Percentiles rank a stretch among this genome's conserved stretches.
phyloP scores from a whole-genome alignment of 768 basidiomycete genomes.

The Auricularia sp. region DNA sequence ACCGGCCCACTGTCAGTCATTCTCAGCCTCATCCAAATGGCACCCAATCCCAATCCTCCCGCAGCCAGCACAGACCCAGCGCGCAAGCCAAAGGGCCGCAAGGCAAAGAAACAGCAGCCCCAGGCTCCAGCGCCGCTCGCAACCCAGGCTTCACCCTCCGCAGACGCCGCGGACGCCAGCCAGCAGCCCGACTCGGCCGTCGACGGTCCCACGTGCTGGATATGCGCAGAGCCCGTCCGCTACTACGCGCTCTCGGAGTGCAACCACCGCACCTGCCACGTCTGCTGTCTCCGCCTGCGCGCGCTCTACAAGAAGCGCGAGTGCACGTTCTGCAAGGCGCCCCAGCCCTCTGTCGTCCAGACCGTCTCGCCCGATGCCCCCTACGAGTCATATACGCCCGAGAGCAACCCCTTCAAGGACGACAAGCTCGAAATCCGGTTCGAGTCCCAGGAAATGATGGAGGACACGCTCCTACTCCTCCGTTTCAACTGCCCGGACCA shows the following conservation, averaged over 20 bases:
- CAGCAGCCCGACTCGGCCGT: background rate
- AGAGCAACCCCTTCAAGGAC: conserved; percentile 55
- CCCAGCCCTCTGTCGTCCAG: conserved; percentile 66
- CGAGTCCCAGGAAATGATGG: conserved; percentile 90
- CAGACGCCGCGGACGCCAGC: background rate
- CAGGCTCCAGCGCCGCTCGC: background rate
- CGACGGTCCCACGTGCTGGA: conserved; percentile 50
- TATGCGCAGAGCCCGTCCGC: conserved; percentile 89
- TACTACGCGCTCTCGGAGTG: conserved; percentile 84
- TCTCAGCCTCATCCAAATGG: background rate
- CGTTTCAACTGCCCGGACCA: conserved; percentile 89
- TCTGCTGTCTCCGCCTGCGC: conserved; percentile 78
- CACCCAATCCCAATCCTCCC: background rate
- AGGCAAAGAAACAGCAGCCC: background rate
- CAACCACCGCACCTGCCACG: conserved; percentile 91
- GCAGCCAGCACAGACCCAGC: background rate
- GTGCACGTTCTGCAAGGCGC: conserved; percentile 95
- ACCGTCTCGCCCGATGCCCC: conserved; percentile 52
- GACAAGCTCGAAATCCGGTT: conserved; percentile 69
- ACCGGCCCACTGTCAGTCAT: too few species aligned
- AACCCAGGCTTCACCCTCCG: background rate
- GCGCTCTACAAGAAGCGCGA: conserved; percentile 90
- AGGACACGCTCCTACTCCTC: conserved; percentile 81
- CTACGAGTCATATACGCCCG: conserved; percentile 50
- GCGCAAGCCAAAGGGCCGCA: background rate